Evolutionary conservation across 2,329 filamentous ascomycete genomes (phyloP).

Genomic region (Hymenoscyphus linearis): DNA sequence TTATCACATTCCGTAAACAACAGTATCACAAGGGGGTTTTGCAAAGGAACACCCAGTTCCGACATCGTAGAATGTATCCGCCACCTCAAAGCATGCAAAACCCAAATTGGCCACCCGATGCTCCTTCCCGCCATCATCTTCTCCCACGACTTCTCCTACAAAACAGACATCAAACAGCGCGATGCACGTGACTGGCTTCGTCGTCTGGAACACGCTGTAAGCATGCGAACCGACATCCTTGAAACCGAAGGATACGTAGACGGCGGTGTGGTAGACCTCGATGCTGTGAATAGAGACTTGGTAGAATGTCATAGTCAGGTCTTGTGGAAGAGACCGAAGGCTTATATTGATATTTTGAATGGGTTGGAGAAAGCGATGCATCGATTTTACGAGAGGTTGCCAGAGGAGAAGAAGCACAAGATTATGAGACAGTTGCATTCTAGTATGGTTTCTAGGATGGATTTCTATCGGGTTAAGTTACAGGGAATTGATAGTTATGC

Average conservation of each 20-base stretch:
- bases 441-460: slow-evolving; percentile 48
- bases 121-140: slow-evolving; percentile 55
- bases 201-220: slow-evolving; percentile 55
- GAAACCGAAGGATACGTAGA: slow-evolving; percentile 45
- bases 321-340: slow-evolving; percentile 58
- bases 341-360: slow-evolving; percentile 49
- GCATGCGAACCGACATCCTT: slow-evolving; percentile 39
- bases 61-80: slow-evolving; percentile 45
- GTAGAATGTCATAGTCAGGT: slow-evolving; percentile 60
- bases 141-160: slow-evolving; percentile 50
- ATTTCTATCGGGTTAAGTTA: slow-evolving; percentile 57
- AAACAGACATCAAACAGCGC: slow-evolving; percentile 56
- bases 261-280: slow-evolving; percentile 49
- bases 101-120: slow-evolving; percentile 51
- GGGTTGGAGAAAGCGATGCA: slow-evolving; percentile 46
- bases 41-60: slow-evolving; percentile 55
- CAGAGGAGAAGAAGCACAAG: slow-evolving; percentile 10
- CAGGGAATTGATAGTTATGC: slow-evolving; percentile 59
- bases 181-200: slow-evolving; percentile 58
- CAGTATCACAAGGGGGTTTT: slow-evolving; percentile 53
- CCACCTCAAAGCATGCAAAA: slow-evolving; percentile 45
- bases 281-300: slow-evolving; percentile 55
- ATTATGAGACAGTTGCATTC: slow-evolving; percentile 42
- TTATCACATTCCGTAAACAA: slow-evolving; percentile 52
- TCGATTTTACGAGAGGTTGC: slow-evolving; percentile 13